Base-by-base conservation (phyloP, 495 filamentous ascomycete species). In the Friedmanniomyces simplex region DNA sequence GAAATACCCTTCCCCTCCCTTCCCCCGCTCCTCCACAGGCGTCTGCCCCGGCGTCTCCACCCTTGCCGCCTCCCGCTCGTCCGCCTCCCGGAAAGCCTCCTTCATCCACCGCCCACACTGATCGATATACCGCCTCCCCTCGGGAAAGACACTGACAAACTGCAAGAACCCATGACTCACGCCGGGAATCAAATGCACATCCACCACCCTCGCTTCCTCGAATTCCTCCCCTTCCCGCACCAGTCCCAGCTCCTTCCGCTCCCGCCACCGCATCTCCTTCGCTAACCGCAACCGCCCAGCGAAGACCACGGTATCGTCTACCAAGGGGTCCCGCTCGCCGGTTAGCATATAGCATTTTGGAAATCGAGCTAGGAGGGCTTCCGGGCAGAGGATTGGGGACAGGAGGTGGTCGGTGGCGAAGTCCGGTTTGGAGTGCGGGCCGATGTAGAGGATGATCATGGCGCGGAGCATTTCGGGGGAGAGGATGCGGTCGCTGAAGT, bases 381-480 rank as follows among this genome's bases (percentile, higher is more conserved):
- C 91, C 0, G 93, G 94, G 0, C 93, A 90, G 3, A 95, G 77
- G 18, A 96, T 82, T 1, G 93, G 94, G 0, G 84, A 93, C 10
- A 98, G 80, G 0, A 93, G 77, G 69, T 87, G 96, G 69, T 98
- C 94, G 11, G 87, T 89, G 26, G 78, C 79, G 72, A 98, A 97
- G 68, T 96, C 89, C 8, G 93, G 93, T 1, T 89, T 83, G 72
- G 90, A 85, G 67, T 95, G 83, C 0, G 91, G 91, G 16, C 93
- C 94, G 61, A 98, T 86, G 67, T 98, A 98, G 21, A 98, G 78
- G 69, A 98, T 95, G 57, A 98, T 93, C 93, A 98, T 97, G 28
- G 90, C 90, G 51, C 93, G 85, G 86, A 97, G 96, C 89, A 98
- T 95, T 68, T 97, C 94, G 0, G 93, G 94, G 0, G 88, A 90